phyloP scores from a whole-genome alignment of 177 flowering plant species.

The Vitis hybrid region DNA sequence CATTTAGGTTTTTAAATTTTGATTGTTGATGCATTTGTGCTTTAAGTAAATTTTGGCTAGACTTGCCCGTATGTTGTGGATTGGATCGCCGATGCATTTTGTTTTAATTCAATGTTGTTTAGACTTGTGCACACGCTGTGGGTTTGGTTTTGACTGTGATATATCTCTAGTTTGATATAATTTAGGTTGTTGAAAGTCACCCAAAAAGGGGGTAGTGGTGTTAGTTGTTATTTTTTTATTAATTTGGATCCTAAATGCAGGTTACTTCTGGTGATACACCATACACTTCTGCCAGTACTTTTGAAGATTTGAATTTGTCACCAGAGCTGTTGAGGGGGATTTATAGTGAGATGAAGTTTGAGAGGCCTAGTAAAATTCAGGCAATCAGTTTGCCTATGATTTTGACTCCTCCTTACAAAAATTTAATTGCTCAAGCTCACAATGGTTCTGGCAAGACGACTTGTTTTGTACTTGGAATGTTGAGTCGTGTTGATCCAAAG shows the following conservation, averaged over 20 bases:
- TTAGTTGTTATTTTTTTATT: no score
- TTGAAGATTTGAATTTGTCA: constrained; percentile 82
- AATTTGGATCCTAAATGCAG: constrained; percentile 29
- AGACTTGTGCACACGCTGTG: no score
- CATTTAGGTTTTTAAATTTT: no score
- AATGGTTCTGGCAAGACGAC: constrained; percentile 98
- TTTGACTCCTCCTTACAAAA: constrained; percentile 72
- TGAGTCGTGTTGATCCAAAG: constrained; percentile 80
- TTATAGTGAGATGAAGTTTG: constrained; percentile 83
- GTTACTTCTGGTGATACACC: constrained; percentile 73
- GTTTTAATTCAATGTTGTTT: no score
- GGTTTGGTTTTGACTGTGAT: no score
- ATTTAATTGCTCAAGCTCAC: constrained; percentile 91
- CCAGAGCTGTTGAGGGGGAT: constrained; percentile 72
- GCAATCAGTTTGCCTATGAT: constrained; percentile 90
- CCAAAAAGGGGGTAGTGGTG: no score
- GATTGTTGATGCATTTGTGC: no score
- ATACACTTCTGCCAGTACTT: constrained; percentile 73
- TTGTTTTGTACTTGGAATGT: constrained; percentile 94
- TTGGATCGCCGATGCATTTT: no score
- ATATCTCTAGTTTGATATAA: no score
- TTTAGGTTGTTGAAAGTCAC: no score
- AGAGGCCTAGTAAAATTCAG: constrained; percentile 87
- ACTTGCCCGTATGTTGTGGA: no score
- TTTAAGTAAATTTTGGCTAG: no score